Evolutionary conservation across 805 yeast species (phyloP).

Genomic region (Candida argentea): DNA sequence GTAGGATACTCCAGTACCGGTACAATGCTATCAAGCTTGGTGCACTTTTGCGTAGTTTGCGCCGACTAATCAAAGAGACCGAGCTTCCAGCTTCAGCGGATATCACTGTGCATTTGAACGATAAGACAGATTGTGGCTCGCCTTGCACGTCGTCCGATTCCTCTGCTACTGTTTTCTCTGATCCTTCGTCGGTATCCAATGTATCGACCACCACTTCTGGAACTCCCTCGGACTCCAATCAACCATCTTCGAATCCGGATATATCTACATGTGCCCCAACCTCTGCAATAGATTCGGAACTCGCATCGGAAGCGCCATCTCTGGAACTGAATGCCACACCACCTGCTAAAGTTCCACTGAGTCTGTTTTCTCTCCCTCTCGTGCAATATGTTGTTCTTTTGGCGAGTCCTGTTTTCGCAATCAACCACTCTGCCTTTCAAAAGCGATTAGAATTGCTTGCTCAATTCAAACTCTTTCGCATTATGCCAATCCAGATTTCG

Average conservation of each 20-base stretch:
- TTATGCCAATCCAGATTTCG: constrained; percentile 17
- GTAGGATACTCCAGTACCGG: constrained; percentile 48
- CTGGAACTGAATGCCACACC: constrained; percentile 1
- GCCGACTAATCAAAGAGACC: no score
- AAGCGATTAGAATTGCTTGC: constrained; percentile 18
- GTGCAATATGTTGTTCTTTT: constrained; percentile 26
- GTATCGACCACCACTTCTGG: neutral
- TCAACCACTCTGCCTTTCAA: constrained; percentile 23
- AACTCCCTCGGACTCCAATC: neutral
- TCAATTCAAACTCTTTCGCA: constrained; percentile 17
- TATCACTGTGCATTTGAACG: no score
- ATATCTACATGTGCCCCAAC: no score
- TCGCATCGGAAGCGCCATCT: neutral
- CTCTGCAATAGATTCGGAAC: no score
- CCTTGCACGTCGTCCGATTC: constrained; percentile 18
- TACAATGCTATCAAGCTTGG: constrained; percentile 41
- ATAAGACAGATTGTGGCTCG: no score
- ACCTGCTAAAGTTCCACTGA: no score
- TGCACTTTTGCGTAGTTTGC: constrained; percentile 24
- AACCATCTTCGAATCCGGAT: neutral
- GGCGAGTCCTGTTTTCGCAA: constrained; percentile 23
- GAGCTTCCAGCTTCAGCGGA: no score
- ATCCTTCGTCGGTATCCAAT: neutral
- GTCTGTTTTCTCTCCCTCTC: constrained; percentile 13
- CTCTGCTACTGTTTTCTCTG: constrained; percentile 8